phyloP scores from a whole-genome alignment of 1,139 yeast species.

The Saccharomycopsis phalli region DNA sequence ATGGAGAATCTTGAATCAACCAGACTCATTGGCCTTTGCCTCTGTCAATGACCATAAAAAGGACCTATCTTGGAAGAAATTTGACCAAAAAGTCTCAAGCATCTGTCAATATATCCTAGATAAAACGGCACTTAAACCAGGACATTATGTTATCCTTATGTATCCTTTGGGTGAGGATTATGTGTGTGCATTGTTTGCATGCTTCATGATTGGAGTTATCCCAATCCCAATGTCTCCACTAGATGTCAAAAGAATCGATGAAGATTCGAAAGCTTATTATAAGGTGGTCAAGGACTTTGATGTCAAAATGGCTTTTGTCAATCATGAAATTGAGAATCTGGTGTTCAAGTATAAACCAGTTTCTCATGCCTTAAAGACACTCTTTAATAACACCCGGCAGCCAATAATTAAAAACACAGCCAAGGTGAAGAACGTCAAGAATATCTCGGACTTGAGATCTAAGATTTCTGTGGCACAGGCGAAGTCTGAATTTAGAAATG shows the following conservation, averaged over 20 bases:
- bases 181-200: constrained; percentile 76
- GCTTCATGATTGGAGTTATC: constrained; percentile 71
- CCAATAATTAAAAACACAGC: constrained; percentile 60
- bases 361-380: constrained; percentile 50
- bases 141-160: constrained; percentile 71
- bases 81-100: constrained; percentile 69
- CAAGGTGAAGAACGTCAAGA: constrained; percentile 50
- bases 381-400: constrained; percentile 22
- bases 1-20: constrained; percentile 65
- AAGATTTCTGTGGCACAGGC: constrained; percentile 40
- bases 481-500: constrained; percentile 35
- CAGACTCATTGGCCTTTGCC: constrained; percentile 77
- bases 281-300: constrained; percentile 62
- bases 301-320: constrained; percentile 65
- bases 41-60: constrained; percentile 47
- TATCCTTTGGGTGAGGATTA: constrained; percentile 85
- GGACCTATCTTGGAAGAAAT: constrained; percentile 74
- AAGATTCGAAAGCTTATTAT: constrained; percentile 65
- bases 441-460: constrained; percentile 36
- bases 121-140: constrained; percentile 47
- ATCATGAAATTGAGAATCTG: constrained; percentile 60
- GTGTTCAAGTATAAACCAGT: constrained; percentile 63
- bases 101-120: constrained; percentile 52
- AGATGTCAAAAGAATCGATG: constrained; percentile 59
- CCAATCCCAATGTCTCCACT: constrained; percentile 77